Evolutionary conservation across 2,329 filamentous ascomycete species (phyloP).

Genomic region (Mycocentrospora acerina): DNA sequence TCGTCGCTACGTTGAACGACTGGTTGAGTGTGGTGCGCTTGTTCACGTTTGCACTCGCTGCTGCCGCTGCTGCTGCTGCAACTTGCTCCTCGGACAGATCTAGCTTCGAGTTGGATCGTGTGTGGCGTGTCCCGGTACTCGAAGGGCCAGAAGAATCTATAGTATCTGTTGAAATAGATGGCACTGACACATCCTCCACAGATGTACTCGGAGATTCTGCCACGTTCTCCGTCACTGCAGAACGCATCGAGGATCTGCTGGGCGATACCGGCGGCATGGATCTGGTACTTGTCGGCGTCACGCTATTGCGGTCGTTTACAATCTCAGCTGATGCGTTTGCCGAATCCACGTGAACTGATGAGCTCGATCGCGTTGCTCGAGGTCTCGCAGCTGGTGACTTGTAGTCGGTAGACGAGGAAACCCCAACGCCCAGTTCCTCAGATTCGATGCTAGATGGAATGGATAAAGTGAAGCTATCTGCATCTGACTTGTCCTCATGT

Average conservation of each 20-base stretch:
- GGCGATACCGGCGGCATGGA: slow-evolving; percentile 61
- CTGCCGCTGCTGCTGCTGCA: slow-evolving; percentile 21
- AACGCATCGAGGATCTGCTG: slow-evolving; percentile 49
- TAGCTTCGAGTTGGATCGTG: slow-evolving; percentile 16
- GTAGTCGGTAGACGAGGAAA: slow-evolving; percentile 28
- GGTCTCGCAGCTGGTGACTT: slow-evolving; percentile 42
- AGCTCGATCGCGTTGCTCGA: slow-evolving; percentile 60
- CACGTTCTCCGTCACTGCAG: slow-evolving; percentile 17
- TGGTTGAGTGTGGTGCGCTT: slow-evolving; percentile 36
- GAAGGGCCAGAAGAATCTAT: slow-evolving; percentile 11
- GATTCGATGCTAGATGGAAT: slow-evolving; percentile 22
- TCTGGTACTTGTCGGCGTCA: slow-evolving; percentile 64
- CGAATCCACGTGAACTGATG: slow-evolving; percentile 67
- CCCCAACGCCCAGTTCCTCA: slow-evolving; percentile 18
- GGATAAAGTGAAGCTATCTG: slow-evolving; percentile 22
- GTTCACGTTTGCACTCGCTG: slow-evolving; percentile 16
- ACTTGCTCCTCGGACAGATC: slow-evolving; percentile 25
- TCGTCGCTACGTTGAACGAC: slow-evolving; percentile 51
- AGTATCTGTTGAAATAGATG: slow-evolving; percentile 29
- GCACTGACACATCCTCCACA: slow-evolving; percentile 16
- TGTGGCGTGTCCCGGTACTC: slow-evolving; percentile 9
- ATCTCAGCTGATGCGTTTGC: slow-evolving; percentile 62
- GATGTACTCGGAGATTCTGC: slow-evolving; percentile 14
- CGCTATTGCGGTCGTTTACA: slow-evolving; percentile 56
- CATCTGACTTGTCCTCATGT: slow-evolving; percentile 22